phyloP scores from a whole-genome alignment of 352 stramenopile species.

The Phytophthora pisi region DNA sequence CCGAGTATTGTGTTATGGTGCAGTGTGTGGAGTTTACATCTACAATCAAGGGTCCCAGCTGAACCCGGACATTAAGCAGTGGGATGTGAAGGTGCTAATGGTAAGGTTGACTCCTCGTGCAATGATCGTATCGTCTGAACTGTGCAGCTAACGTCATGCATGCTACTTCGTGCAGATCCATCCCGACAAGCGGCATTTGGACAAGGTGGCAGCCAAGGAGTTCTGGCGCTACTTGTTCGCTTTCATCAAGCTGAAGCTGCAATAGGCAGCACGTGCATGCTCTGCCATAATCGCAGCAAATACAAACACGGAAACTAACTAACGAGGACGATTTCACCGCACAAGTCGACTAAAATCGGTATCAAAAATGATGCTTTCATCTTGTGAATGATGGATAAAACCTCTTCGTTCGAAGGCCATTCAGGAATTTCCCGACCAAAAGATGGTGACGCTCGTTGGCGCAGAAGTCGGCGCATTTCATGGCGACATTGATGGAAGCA shows the following conservation, averaged over 20 bases:
- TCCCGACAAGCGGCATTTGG: conserved; percentile 90
- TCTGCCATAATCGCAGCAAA: too few species aligned
- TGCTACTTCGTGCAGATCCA: conserved; percentile 62
- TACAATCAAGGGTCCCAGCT: conserved; percentile 86
- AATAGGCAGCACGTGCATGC: conserved; percentile 42
- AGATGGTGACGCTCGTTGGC: too few species aligned
- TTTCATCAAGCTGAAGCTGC: conserved; percentile 83
- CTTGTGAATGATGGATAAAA: too few species aligned
- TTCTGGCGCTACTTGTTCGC: conserved; percentile 92
- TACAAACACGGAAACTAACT: too few species aligned
- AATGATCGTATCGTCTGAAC: not conserved
- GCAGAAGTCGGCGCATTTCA: too few species aligned
- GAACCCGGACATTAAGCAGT: conserved; percentile 86
- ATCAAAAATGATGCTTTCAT: too few species aligned
- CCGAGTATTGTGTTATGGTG: not conserved
- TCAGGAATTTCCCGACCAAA: too few species aligned
- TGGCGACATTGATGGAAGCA: too few species aligned
- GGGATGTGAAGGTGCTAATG: conserved; percentile 92
- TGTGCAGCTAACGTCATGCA: not conserved
- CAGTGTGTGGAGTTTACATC: conserved; percentile 85
- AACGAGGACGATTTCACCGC: too few species aligned
- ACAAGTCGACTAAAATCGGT: too few species aligned
- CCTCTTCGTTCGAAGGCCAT: too few species aligned
- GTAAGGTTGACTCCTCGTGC: conserved; percentile 27
- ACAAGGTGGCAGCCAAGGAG: conserved; percentile 89